phyloP scores from a whole-genome alignment of 2,329 filamentous ascomycete genomes.

The Chaetomium sp. region DNA sequence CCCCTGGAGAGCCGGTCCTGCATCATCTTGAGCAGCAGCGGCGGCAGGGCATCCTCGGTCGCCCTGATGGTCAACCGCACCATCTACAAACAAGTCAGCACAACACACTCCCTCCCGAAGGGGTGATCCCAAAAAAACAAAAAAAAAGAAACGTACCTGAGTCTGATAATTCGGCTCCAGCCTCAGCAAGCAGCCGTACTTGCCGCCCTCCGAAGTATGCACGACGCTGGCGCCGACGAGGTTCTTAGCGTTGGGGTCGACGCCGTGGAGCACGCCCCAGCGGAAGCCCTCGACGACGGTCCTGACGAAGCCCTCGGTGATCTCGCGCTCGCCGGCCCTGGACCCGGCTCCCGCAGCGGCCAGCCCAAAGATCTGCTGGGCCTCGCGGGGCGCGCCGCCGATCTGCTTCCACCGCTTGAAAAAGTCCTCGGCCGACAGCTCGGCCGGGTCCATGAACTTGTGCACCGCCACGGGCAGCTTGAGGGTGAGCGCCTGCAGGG shows the following conservation, averaged over 20 bases:
- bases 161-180: constrained; percentile 92
- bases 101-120: not conserved
- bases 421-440: constrained; percentile 87
- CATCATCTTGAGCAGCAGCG: constrained; percentile 81
- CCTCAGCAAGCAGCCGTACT: constrained; percentile 90
- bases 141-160: constrained; percentile 63
- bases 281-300: constrained; percentile 80
- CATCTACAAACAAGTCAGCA: constrained; percentile 65
- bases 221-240: constrained; percentile 87
- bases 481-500: constrained; percentile 87
- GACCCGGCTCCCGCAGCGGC: constrained; percentile 42
- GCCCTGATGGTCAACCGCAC: constrained; percentile 91
- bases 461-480: constrained; percentile 87
- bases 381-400: constrained; percentile 81
- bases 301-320: constrained; percentile 71
- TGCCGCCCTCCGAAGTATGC: constrained; percentile 80
- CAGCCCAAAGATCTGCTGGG: constrained; percentile 81
- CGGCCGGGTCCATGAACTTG: constrained; percentile 95
- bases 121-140: not conserved
- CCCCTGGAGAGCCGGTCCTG: constrained; percentile 73
- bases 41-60: constrained; percentile 86
- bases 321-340: constrained; percentile 60
- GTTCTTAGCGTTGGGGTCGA: constrained; percentile 92
- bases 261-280: constrained; percentile 81
- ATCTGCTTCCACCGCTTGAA: constrained; percentile 99